Conservation (phyloP, 169 alveolate species). For the Cytauxzoon felis region DNA sequence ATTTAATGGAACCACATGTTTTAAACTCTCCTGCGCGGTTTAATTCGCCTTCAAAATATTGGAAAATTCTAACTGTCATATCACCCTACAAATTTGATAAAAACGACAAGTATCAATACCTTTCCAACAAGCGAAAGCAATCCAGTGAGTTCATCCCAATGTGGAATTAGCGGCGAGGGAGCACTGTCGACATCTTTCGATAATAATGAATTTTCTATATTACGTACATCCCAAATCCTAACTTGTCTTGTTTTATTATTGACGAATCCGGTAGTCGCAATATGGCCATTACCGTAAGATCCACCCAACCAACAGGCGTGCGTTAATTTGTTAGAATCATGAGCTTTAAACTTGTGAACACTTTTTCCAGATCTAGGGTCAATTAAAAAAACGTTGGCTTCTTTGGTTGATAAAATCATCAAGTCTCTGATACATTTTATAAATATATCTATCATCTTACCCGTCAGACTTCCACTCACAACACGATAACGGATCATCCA, state of each 20-base stretch:
- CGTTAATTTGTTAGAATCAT: conserved; percentile 65
- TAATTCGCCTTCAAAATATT: conserved; percentile 58
- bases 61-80: conserved; percentile 70
- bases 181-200: conserved; percentile 68
- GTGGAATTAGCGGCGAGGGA: conserved; percentile 72
- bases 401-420: conserved; percentile 43
- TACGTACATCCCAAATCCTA: conserved; percentile 70
- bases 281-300: conserved; percentile 52
- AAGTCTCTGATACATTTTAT: conserved; percentile 31
- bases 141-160: conserved; percentile 72
- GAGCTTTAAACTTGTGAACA: conserved; percentile 48
- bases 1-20: conserved; percentile 65
- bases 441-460: conserved; percentile 10
- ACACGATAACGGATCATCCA: conserved; percentile 61
- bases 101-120: conserved; percentile 1
- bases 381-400: conserved; percentile 24
- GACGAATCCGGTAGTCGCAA: conserved; percentile 72
- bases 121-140: conserved; percentile 64
- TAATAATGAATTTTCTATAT: conserved; percentile 37
- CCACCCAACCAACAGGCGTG: conserved; percentile 71
- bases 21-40: conserved; percentile 69
- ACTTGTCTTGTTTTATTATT: conserved; percentile 70
- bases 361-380: conserved; percentile 69
- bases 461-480: conserved; percentile 68
- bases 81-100: conserved; percentile 67